These are phyloP conservation scores for Aspergillus intermedius DNA, from an alignment of 2,329 filamentous ascomycete genomes.

Conservation along the genomic window DNA sequence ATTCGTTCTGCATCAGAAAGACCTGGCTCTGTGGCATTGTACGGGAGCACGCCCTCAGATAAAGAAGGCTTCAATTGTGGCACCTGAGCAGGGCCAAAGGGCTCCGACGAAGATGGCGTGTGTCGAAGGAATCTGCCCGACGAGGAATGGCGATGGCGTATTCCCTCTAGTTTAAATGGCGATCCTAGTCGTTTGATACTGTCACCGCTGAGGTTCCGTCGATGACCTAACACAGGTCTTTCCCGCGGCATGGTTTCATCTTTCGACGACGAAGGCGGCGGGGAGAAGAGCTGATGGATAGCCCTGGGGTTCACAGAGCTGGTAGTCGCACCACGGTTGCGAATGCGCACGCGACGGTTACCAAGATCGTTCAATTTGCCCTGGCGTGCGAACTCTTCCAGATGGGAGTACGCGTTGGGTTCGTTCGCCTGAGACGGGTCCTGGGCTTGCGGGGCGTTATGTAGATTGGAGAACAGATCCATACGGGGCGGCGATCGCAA, in stretches of 20 bases:
- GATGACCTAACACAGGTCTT: conserved; percentile 19
- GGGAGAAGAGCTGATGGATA: conserved; percentile 50
- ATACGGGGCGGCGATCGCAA: conserved; percentile 50
- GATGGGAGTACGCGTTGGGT: conserved; percentile 50
- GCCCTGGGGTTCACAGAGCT: conserved; percentile 50
- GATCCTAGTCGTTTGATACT: conserved; percentile 43
- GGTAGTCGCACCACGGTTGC: conserved; percentile 56
- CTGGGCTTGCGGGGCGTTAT: conserved; percentile 37
- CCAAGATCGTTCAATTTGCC: conserved; percentile 41
- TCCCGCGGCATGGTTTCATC: conserved; percentile 14
- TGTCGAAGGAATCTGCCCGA: conserved; percentile 30
- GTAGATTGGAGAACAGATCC: conserved; percentile 47
- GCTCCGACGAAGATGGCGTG: conserved; percentile 39
- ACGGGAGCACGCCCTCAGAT: conserved; percentile 14
- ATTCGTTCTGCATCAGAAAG: conserved; percentile 35
- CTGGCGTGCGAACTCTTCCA: conserved; percentile 42
- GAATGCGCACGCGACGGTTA: conserved; percentile 52
- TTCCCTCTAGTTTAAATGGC: conserved; percentile 39
- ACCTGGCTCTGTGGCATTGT: conserved; percentile 28
- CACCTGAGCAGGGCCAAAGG: conserved; percentile 28
- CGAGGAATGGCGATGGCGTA: conserved; percentile 23
- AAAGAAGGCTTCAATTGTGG: background rate
- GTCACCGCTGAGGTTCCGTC: conserved; percentile 31
- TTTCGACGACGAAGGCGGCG: conserved; percentile 34
- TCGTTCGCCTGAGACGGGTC: conserved; percentile 42